Evolutionary conservation across 2,329 filamentous ascomycete species (phyloP).

Genomic region (Fusarium metavorans): DNA sequence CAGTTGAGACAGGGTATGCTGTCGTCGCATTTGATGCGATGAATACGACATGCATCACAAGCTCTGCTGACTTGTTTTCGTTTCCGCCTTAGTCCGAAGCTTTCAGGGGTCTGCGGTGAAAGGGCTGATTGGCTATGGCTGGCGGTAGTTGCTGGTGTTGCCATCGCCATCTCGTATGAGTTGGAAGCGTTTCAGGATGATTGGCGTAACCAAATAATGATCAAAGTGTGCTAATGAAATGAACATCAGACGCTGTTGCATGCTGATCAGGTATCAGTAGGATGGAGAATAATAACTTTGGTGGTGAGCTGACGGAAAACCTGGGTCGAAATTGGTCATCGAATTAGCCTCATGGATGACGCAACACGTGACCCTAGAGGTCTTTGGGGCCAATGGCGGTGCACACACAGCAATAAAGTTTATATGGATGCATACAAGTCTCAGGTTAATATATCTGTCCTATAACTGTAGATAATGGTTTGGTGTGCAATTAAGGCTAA

Average conservation of each 20-base stretch:
- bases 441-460: background rate
- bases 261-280: background rate
- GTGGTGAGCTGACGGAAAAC: background rate
- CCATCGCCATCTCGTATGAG: background rate
- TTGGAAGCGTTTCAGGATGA: background rate
- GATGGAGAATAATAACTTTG: background rate
- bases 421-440: background rate
- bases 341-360: background rate
- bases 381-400: background rate
- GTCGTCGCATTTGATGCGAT: constrained; percentile 29
- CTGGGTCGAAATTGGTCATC: background rate
- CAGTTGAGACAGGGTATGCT: constrained; percentile 23
- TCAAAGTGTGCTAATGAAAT: background rate
- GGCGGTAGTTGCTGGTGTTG: background rate
- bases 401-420: background rate
- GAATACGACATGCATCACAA: constrained; percentile 19
- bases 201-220: background rate
- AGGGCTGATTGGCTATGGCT: background rate
- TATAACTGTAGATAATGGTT: no score
- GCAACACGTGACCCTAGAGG: background rate
- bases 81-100: constrained; percentile 17
- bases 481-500: background rate
- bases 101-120: background rate
- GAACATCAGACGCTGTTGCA: background rate
- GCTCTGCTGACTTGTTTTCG: constrained; percentile 29